phyloP scores from a whole-genome alignment of 1,284 basidiomycete genomes.

The Hemileia vastatrix region DNA sequence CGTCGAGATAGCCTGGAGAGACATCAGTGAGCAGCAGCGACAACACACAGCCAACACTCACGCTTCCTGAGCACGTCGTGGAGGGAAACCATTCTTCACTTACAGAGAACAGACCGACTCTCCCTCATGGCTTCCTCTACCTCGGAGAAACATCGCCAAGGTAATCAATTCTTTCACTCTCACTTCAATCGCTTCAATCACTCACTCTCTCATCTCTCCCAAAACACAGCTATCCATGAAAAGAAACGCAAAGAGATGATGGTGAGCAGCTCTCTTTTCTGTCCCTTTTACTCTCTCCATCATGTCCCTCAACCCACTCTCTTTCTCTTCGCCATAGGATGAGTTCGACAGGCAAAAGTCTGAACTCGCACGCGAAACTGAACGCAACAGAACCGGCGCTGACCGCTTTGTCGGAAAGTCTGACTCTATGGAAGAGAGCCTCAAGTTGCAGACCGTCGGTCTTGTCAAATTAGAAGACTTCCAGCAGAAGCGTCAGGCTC shows the following conservation, averaged over 20 bases:
- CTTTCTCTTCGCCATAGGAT: slow-evolving; percentile 47
- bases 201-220: neutral
- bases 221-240: slow-evolving; percentile 36
- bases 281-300: neutral
- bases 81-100: too few relatives aligned
- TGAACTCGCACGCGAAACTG: slow-evolving; percentile 53
- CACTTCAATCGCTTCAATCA: neutral
- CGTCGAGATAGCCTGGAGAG: too few relatives aligned
- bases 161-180: neutral
- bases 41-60: too few relatives aligned
- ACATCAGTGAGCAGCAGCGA: too few relatives aligned
- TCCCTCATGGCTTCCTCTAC: slow-evolving; percentile 24
- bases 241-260: slow-evolving; percentile 72
- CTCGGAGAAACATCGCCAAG: slow-evolving; percentile 21
- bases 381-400: slow-evolving; percentile 44
- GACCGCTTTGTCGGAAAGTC: slow-evolving; percentile 88
- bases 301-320: neutral
- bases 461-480: slow-evolving; percentile 89
- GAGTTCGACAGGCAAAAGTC: slow-evolving; percentile 82
- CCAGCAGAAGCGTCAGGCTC: slow-evolving; percentile 59
- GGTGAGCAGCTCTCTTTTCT: too few relatives aligned
- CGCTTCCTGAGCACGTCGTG: too few relatives aligned
- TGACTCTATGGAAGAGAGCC: slow-evolving; percentile 85
- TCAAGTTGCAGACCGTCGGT: slow-evolving; percentile 89
- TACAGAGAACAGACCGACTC: too few relatives aligned